Evolutionary conservation across 208 protist genomes (phyloP).

Genomic region (Strigomonas culicis): DNA sequence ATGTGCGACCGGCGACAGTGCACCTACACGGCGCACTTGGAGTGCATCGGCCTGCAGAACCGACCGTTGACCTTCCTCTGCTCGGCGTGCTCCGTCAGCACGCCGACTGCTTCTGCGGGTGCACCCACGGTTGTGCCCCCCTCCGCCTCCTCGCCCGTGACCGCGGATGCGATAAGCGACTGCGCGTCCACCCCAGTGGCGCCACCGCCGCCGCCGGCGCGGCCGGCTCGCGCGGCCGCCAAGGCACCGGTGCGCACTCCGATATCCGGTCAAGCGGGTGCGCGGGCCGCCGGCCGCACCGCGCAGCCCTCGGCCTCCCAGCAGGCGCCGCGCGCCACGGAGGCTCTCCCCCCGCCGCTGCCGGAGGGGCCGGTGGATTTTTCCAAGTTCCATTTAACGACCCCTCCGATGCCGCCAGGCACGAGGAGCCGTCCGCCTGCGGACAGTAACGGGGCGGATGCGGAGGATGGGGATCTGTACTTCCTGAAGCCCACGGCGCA

Average conservation of each 20-base stretch:
- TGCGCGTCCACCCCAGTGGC: too few relatives aligned
- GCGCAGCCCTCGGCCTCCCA: not conserved
- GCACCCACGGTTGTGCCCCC: too few relatives aligned
- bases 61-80: conserved; percentile 73
- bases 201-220: too few relatives aligned
- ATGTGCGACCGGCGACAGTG: conserved; percentile 82
- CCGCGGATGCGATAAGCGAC: too few relatives aligned
- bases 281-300: too few relatives aligned
- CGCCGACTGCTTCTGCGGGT: too few relatives aligned
- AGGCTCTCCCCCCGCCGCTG: not conserved
- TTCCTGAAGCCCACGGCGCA: conserved; percentile 48
- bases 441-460: not conserved
- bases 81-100: not conserved
- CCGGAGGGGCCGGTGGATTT: not conserved
- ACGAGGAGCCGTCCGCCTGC: not conserved
- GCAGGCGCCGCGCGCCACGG: not conserved
- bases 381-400: not conserved
- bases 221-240: too few relatives aligned
- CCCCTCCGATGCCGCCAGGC: not conserved
- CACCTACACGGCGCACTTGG: conserved; percentile 64
- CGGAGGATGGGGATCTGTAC: conserved; percentile 38
- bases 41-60: conserved; percentile 61
- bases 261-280: too few relatives aligned
- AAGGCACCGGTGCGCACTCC: too few relatives aligned
- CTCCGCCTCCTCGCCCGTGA: too few relatives aligned